Evolutionary conservation across 805 yeast species (phyloP), one percentile per base, ranked within the genome.

Genomic region (Wickerhamiella lipophila): DNA sequence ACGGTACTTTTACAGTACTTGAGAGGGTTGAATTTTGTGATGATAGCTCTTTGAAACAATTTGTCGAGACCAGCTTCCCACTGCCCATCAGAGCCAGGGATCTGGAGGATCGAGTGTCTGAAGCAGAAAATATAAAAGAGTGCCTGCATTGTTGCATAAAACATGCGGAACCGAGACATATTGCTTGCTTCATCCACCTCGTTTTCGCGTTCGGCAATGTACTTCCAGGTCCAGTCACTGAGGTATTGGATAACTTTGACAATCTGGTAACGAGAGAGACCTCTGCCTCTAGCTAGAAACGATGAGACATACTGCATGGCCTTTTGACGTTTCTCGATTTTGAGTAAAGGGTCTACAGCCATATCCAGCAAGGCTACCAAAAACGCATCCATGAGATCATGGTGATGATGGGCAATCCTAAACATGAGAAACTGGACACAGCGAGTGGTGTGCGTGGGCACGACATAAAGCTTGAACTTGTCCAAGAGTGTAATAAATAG

Each of bases 1-100:
- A 89, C 96, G 13, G 94, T 85, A 59, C 84, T 94, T 60, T 88
- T 89, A 65, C 96, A 86, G 68, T 79, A 89, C 62, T 86, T 85
- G 58, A 89, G 73, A 3, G 97, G 97, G 62, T 89, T 92, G 71
- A 92, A 89, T 60, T 83, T 83, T 9, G 96, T 81, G 32, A 87
- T 74, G 29, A 89, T 78, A 59, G 83, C 75, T 55, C 94, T 73
- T 63, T 83, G 95, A 68, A 88, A 86, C 54, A 92, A 81, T 66
- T 79, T 82, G 58, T 88, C 95, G 41, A 92, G 62, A 43, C 76
- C 78, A 6, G 57, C 57, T 60, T 68, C 59, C 60, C 63, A 51
- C 35, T 50, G 46, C 11, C 49, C 67, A 13, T 58, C 60, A 46
- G 62, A 61, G 43, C 60, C 60, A 3, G 55, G 60, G 11, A 57